phyloP scores from a whole-genome alignment of 2,329 filamentous ascomycete species.

The Dothiorella sarmentorum region DNA sequence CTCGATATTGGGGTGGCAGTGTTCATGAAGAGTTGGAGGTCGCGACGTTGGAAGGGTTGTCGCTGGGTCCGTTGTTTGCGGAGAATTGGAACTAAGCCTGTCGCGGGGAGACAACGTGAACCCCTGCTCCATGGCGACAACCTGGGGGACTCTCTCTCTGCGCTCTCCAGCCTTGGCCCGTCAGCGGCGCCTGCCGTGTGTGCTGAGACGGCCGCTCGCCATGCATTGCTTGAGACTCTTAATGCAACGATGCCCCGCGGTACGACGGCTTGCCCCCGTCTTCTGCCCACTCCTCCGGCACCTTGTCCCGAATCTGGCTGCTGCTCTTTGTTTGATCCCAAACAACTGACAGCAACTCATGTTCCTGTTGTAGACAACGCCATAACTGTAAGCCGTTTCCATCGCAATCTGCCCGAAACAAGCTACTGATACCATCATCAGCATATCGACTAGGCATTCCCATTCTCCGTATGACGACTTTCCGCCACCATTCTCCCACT shows the following conservation, averaged over 20 bases:
- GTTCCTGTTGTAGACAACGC: background rate
- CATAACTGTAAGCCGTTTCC: background rate
- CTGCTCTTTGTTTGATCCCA: background rate
- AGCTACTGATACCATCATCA: background rate
- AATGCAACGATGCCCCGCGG: constrained; percentile 11
- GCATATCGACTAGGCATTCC: background rate
- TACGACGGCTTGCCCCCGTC: background rate
- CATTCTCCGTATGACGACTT: background rate
- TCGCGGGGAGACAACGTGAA: constrained; percentile 8
- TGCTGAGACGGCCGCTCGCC: background rate
- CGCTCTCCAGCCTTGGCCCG: constrained; percentile 2
- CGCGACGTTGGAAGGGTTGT: background rate
- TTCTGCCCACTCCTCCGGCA: background rate
- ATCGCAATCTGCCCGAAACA: background rate
- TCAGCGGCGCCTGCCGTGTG: constrained; percentile 17
- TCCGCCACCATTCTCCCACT: background rate
- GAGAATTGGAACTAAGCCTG: constrained; percentile 7
- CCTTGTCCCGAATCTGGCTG: background rate
- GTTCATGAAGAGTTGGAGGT: background rate
- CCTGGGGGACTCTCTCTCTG: background rate
- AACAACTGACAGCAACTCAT: background rate
- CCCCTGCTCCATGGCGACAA: background rate
- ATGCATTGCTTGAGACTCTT: constrained; percentile 17
- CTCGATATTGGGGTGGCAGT: background rate
- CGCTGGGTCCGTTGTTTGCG: background rate